These are phyloP conservation scores for Aspergillus versicolor DNA, from an alignment of 2,329 filamentous ascomycete species.

Conservation along the genomic window DNA sequence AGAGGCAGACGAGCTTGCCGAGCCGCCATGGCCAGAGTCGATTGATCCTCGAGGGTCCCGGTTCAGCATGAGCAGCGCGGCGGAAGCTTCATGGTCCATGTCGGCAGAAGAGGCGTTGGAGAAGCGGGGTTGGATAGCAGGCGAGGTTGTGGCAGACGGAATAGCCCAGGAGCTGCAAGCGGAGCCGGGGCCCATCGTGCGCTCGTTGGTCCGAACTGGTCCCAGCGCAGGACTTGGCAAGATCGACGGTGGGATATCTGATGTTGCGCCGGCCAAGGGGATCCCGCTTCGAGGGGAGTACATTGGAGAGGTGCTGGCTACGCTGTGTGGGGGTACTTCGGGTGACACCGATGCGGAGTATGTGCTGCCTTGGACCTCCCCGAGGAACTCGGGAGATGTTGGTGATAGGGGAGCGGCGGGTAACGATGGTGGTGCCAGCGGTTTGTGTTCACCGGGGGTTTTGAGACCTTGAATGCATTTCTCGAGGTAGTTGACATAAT, in stretches of 20 bases:
- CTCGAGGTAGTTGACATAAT: slow-evolving; percentile 92
- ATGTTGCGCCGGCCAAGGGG: slow-evolving; percentile 19
- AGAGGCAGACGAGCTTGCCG: slow-evolving; percentile 10
- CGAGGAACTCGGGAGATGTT: slow-evolving; percentile 34
- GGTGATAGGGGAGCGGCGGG: slow-evolving; percentile 34
- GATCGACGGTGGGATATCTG: slow-evolving; percentile 31
- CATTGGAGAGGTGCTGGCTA: slow-evolving; percentile 30
- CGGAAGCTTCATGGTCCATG: slow-evolving; percentile 77
- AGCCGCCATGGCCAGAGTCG: slow-evolving; percentile 29
- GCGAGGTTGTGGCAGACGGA: slow-evolving; percentile 22
- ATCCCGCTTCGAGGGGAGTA: slow-evolving; percentile 34
- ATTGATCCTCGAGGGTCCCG: slow-evolving; percentile 64
- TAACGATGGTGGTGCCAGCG: slow-evolving; percentile 17
- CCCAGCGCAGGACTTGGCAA: slow-evolving; percentile 39
- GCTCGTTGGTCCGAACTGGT: slow-evolving; percentile 24
- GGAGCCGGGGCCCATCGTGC: slow-evolving; percentile 21
- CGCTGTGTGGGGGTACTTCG: slow-evolving; percentile 26
- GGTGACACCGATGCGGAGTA: slow-evolving; percentile 39
- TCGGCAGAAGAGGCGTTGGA: slow-evolving; percentile 49
- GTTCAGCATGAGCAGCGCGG: slow-evolving; percentile 85
- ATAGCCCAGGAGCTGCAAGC: slow-evolving; percentile 24
- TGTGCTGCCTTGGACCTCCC: slow-evolving; percentile 24
- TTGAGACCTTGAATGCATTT: slow-evolving; percentile 82
- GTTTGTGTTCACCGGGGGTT: slow-evolving; percentile 39
- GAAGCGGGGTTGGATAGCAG: slow-evolving; percentile 27